These are phyloP conservation scores for Orbilia oligospora DNA, from an alignment of 2,329 filamentous ascomycete species.

Conservation along the genomic window DNA sequence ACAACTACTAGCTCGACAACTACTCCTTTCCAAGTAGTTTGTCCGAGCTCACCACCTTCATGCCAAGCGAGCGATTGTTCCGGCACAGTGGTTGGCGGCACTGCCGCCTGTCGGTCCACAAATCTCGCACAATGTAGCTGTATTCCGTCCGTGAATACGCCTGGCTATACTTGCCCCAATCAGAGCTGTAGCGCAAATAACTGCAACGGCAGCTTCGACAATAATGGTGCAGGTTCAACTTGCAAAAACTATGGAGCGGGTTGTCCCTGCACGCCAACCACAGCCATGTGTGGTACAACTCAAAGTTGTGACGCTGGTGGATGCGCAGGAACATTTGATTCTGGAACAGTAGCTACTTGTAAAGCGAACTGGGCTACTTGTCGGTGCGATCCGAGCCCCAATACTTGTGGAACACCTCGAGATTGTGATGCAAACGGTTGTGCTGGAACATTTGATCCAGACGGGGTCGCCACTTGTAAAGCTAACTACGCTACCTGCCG, in stretches of 20 bases:
- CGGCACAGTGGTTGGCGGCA: conserved; percentile 24
- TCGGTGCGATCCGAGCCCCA: conserved; percentile 32
- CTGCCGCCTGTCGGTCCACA: conserved; percentile 27
- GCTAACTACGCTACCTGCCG: conserved; percentile 11
- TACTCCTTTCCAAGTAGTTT: conserved; percentile 41
- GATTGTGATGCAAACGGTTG: conserved; percentile 25
- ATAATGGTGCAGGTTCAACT: conserved; percentile 17
- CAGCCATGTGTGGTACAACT: conserved; percentile 33
- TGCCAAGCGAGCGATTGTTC: conserved; percentile 36
- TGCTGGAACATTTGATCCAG: conserved; percentile 33
- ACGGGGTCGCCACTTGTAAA: conserved; percentile 38
- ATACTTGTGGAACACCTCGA: conserved; percentile 31
- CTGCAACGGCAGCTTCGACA: conserved; percentile 37
- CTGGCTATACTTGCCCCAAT: conserved; percentile 29
- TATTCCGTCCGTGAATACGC: conserved; percentile 35
- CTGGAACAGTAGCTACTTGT: conserved; percentile 24
- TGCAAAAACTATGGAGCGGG: conserved; percentile 39
- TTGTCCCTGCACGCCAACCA: conserved; percentile 28
- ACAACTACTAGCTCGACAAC: conserved; percentile 16
- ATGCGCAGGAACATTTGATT: conserved; percentile 38
- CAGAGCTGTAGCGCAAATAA: conserved; percentile 27
- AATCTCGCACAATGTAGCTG: conserved; percentile 18
- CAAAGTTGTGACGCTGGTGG: conserved; percentile 23
- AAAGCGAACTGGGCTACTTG: conserved; percentile 43
- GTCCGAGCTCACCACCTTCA: conserved; percentile 22